Base-by-base conservation (phyloP, 2,329 filamentous ascomycete genomes). In the Talaromyces islandicus region DNA sequence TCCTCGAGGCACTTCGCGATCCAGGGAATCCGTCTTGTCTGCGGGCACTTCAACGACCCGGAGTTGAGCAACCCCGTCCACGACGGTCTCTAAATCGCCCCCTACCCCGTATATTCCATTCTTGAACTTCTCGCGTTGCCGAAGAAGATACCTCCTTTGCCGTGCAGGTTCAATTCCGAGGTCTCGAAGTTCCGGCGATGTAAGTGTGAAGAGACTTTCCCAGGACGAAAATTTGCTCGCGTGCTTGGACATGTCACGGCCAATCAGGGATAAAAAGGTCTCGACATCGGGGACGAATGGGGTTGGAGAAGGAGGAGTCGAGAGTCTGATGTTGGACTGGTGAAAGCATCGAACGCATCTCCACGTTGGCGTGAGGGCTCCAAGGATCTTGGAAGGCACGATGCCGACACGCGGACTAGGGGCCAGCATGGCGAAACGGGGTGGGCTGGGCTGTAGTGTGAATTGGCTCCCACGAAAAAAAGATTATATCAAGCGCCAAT, bases 211-310 rank as follows among this genome's bases (percentile, higher is more conserved):
- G 52, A 99, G 85, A 6, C 90, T 85, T 57, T 94, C 89, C 94
- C 94, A 97, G 11, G 89, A 88, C 2, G 90, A 86, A 68, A 99
- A 91, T 76, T 97, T 97, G 76, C 85, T 81, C 54, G 89, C 85
- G 79, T 97, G 91, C 71, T 89, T 86, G 70, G 84, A 87, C 68
- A 97, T 86, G 68, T 88, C 88, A 64, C 94, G 92, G 67, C 94
- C 94, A 76, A 97, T 97, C 62, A 97, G 82, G 38, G 85, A 91
- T 64, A 97, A 87, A 76, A 99, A 96, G 17, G 92, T 94, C 67
- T 83, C 73, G 46, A 91, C 86, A 73, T 97, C 88, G 32, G 92
- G 93, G 43, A 96, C 87, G 69, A 96, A 92, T 1, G 91, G 90
- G 41, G 89, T 96, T 0, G 92, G 89, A 25, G 81, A 71, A 2